Evolutionary conservation across 352 stramenopile species (phyloP).

Genomic region (Detonula confervacea): DNA sequence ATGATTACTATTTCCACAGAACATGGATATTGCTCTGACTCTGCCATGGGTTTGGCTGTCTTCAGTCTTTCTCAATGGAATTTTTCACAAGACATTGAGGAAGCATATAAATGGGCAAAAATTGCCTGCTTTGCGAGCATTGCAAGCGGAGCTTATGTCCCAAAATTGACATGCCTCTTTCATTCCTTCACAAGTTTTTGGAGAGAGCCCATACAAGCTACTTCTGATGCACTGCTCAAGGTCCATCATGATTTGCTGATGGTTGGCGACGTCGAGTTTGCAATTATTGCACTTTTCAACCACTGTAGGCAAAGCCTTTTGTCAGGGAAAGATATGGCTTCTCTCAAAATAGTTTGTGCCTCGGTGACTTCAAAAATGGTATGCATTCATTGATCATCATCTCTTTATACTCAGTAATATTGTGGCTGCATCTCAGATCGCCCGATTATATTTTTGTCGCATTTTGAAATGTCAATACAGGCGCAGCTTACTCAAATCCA

Average conservation of each 20-base stretch:
- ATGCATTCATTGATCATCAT: neutral
- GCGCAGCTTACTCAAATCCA: slow-evolving; percentile 12
- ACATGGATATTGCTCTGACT: neutral
- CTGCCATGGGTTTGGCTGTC: neutral
- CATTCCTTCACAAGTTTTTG: slow-evolving; percentile 5
- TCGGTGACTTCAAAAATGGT: neutral
- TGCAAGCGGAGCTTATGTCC: neutral
- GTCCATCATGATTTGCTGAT: slow-evolving; percentile 16
- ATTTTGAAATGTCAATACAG: neutral
- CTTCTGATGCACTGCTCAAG: slow-evolving; percentile 4
- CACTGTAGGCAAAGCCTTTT: slow-evolving; percentile 15
- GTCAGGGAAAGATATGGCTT: slow-evolving; percentile 11
- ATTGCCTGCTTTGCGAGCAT: neutral
- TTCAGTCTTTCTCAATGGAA: neutral
- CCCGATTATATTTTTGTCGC: neutral
- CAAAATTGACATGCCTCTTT: slow-evolving; percentile 1
- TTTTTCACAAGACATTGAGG: slow-evolving; percentile 30
- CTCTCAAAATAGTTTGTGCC: slow-evolving; percentile 1
- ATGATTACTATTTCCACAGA: neutral
- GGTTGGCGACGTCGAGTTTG: slow-evolving; percentile 22
- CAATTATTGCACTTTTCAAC: neutral
- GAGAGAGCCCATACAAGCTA: slow-evolving; percentile 37
- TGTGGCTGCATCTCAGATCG: neutral
- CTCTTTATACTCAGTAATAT: neutral
- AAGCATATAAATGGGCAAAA: slow-evolving; percentile 8